A percentile compares a stretch with the other conserved stretches of the same genome.
phyloP scores from a whole-genome alignment of 2,329 filamentous ascomycete genomes.

The Ceratocystiopsis brevicomis region DNA sequence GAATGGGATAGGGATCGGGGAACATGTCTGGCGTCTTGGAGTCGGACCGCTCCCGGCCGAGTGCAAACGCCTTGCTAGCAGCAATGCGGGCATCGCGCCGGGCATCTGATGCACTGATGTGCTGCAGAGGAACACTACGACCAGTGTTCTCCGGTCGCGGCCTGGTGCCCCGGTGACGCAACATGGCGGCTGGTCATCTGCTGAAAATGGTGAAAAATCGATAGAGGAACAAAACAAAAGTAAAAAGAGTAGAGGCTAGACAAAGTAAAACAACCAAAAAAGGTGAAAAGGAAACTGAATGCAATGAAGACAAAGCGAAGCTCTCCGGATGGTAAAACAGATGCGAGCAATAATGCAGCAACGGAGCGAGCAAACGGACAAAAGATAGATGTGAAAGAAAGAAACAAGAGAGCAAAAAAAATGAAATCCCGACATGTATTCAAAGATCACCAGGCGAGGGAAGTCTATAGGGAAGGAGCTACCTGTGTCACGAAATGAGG shows the following conservation, averaged over 20 bases:
- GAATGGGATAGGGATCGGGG: neutral
- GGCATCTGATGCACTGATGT: slow-evolving; percentile 29
- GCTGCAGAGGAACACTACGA: slow-evolving; percentile 29
- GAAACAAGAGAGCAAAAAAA: neutral
- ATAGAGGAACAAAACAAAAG: no score
- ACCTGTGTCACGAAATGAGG: no score
- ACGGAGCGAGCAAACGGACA: no score
- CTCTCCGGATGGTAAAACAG: no score
- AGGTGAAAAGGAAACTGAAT: no score
- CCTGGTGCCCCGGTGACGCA: slow-evolving; percentile 22
- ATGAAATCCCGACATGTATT: neutral
- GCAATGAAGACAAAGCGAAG: no score
- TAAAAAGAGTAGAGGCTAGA: no score
- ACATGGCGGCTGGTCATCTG: neutral
- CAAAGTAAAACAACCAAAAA: no score
- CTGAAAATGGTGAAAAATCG: no score
- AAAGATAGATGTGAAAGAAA: neutral
- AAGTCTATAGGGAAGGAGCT: no score
- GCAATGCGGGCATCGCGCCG: slow-evolving; percentile 43
- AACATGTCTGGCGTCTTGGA: slow-evolving; percentile 13
- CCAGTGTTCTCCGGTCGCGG: slow-evolving; percentile 24
- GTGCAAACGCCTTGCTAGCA: slow-evolving; percentile 39
- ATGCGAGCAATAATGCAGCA: no score
- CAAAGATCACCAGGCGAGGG: no score
- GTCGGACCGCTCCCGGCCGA: slow-evolving; percentile 25